Evolutionary conservation across 352 stramenopile genomes (phyloP).

Genomic region (Phytophthora citricola): DNA sequence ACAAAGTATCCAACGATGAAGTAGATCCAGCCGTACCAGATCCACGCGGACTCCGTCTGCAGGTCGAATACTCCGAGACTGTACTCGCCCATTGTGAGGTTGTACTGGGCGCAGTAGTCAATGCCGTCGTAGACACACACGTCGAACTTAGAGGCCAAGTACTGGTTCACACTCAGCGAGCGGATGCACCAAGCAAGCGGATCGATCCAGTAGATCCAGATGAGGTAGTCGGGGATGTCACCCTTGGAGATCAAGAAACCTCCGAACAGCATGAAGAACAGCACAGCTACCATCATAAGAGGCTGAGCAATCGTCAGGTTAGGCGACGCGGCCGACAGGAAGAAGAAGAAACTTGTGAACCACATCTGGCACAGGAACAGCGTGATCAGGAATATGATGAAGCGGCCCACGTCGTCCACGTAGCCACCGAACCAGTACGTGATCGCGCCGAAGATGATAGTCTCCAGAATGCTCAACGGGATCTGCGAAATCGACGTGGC

Average conservation of each 20-base stretch:
- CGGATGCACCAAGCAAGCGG: slow-evolving; percentile 74
- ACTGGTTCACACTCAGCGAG: slow-evolving; percentile 67
- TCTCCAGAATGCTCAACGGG: slow-evolving; percentile 69
- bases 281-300: slow-evolving; percentile 61
- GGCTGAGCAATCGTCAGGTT: slow-evolving; percentile 68
- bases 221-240: slow-evolving; percentile 64
- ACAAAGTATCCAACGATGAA: slow-evolving; percentile 41
- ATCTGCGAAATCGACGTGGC: slow-evolving; percentile 54
- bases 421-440: slow-evolving; percentile 92
- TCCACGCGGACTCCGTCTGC: slow-evolving; percentile 49
- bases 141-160: slow-evolving; percentile 48
- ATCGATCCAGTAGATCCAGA: slow-evolving; percentile 86
- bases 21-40: slow-evolving; percentile 63
- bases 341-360: slow-evolving; percentile 80
- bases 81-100: slow-evolving; percentile 47
- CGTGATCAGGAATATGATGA: slow-evolving; percentile 66
- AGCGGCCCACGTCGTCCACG: slow-evolving; percentile 42
- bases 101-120: slow-evolving; percentile 55
- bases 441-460: slow-evolving; percentile 81
- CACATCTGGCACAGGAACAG: slow-evolving; percentile 74
- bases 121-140: slow-evolving; percentile 53
- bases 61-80: slow-evolving; percentile 60
- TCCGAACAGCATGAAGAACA: slow-evolving; percentile 75
- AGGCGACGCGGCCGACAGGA: slow-evolving; percentile 53
- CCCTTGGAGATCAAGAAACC: slow-evolving; percentile 69